Base-by-base conservation (phyloP, 805 yeast species). In the Teunomyces atbi region DNA sequence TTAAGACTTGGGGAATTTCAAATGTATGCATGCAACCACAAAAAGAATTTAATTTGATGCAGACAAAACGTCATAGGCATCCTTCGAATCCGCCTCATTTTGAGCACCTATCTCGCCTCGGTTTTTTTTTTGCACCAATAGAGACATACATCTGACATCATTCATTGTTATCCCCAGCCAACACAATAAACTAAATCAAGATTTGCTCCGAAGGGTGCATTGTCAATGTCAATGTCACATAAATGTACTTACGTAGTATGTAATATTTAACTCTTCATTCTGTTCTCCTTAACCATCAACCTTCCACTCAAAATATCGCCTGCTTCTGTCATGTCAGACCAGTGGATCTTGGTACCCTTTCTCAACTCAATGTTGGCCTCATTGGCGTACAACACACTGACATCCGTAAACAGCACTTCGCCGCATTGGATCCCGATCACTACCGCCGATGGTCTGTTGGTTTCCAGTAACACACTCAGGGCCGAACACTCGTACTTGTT, bases 241-340 rank as follows among this genome's bases (percentile, higher is more conserved):
- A 30, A n/a, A 13, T 30, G 4, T 30, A 6, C 10, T 16, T 30
- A 30, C n/a, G 13, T 13, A 6, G 16, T 16, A 30, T 30, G 15
- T 29, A 6, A 29, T 34, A 34, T 18, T 20, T 30, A 30, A 13
- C 13, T 8, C 6, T 26, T 36, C 28, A 21, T 36, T 21, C 28
- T 36, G 27, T 20, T 19, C 23, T 36, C 39, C 39, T 36, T 36
- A 11, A 36, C 39, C 39, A 36, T 19, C 28, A 36, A 36, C 28
- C 91, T 74, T 33, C 95, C 95, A 59, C 91, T 85, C 58, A 87
- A 71, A 55, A 86, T 79, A 59, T 84, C 88, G 50, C 82, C 78
- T 28, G 82, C 78, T 47, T 74, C 73, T 47, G 73, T 75, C 69
- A 82, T 72, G 41, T 76, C 71, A 43, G 71, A 68, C 95, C 95